Percentiles rank a stretch among this genome's conserved stretches.
Conservation (phyloP, 805 yeast genomes). For the Lipomyces anomalus region DNA sequence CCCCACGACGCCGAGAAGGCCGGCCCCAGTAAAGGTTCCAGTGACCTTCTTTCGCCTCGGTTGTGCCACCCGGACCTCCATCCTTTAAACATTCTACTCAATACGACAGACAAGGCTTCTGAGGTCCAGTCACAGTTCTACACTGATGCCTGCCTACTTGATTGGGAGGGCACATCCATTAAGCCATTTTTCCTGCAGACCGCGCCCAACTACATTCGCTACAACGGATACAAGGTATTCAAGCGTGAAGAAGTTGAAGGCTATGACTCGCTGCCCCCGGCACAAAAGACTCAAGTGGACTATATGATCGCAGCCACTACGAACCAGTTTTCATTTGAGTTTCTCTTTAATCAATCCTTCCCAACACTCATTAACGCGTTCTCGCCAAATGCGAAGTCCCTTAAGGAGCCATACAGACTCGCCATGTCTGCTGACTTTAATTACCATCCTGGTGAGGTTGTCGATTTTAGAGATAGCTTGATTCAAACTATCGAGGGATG, state of each 20-base stretch:
- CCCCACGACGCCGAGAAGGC: no score
- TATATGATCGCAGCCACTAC: slow-evolving; percentile 86
- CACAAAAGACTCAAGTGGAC: slow-evolving; percentile 72
- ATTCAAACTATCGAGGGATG: slow-evolving; percentile 30
- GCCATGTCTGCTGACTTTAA: slow-evolving; percentile 19
- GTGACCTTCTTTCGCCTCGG: slow-evolving; percentile 61
- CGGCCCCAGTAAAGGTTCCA: slow-evolving; percentile 40
- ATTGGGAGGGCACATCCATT: slow-evolving; percentile 74
- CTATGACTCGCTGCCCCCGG: slow-evolving; percentile 59
- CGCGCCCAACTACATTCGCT: slow-evolving; percentile 78
- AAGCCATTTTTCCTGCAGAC: slow-evolving; percentile 76
- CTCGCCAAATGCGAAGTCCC: slow-evolving; percentile 65
- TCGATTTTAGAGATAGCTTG: slow-evolving; percentile 32
- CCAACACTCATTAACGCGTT: slow-evolving; percentile 72
- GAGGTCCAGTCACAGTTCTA: neutral
- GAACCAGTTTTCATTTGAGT: slow-evolving; percentile 86
- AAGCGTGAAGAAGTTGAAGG: slow-evolving; percentile 70
- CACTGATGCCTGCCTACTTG: slow-evolving; percentile 48
- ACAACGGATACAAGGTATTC: slow-evolving; percentile 83
- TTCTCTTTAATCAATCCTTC: slow-evolving; percentile 56
- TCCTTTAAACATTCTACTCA: slow-evolving; percentile 73
- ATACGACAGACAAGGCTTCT: slow-evolving; percentile 28
- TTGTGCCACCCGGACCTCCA: slow-evolving; percentile 78
- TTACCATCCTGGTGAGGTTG: slow-evolving; percentile 37
- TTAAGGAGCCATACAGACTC: slow-evolving; percentile 31